Conservation (phyloP, 2,329 filamentous ascomycete species). For the Xylaria hypoxylon region DNA sequence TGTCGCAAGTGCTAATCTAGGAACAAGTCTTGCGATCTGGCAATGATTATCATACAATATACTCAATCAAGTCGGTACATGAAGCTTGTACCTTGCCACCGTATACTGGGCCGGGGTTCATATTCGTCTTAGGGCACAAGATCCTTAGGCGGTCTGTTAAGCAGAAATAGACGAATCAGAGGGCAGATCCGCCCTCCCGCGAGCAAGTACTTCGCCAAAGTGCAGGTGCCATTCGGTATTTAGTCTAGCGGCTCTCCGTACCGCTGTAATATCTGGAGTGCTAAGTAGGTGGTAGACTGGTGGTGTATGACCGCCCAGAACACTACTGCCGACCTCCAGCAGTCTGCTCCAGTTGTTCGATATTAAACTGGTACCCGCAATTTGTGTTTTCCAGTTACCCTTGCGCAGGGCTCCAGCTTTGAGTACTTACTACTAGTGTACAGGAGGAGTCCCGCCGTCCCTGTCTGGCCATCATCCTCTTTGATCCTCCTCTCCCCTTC, state of each 20-base stretch:
- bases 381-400: constrained; percentile 36
- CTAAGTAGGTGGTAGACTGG: too few relatives aligned
- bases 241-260: constrained; percentile 23
- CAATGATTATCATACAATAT: not conserved
- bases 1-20: not conserved
- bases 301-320: constrained; percentile 15
- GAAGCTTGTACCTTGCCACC: not conserved
- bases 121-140: constrained; percentile 17
- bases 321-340: constrained; percentile 1
- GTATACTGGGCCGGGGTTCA: constrained; percentile 1
- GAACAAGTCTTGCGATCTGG: constrained; percentile 10
- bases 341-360: constrained; percentile 11
- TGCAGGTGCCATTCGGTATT: constrained; percentile 17
- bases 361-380: constrained; percentile 41
- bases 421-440: too few relatives aligned
- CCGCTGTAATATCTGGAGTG: too few relatives aligned
- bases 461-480: constrained; percentile 35
- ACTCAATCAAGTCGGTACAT: too few relatives aligned
- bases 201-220: constrained; percentile 37
- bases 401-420: not conserved
- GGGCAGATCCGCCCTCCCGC: constrained; percentile 25
- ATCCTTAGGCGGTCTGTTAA: constrained; percentile 25
- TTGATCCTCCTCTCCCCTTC: constrained; percentile 33
- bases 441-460: constrained; percentile 5
- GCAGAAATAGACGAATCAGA: constrained; percentile 39